Evolutionary conservation across 768 basidiomycete genomes (phyloP).

Genomic region (Lepiota brunneoincarnata): DNA sequence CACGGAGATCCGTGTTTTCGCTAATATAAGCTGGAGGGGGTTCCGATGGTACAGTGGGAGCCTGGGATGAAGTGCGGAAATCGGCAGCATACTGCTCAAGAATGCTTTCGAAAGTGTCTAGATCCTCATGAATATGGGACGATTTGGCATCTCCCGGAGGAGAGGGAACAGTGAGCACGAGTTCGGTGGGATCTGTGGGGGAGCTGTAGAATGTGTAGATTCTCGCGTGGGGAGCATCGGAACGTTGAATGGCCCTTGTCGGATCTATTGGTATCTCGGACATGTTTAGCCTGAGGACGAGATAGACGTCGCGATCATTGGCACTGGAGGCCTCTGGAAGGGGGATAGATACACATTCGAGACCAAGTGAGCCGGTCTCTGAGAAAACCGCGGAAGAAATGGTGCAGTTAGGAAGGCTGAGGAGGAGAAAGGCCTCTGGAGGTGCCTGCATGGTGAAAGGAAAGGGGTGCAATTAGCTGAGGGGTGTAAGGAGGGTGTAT

Average conservation of each 20-base stretch:
- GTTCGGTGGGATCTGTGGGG: slow-evolving; percentile 32
- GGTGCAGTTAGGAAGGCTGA: slow-evolving; percentile 48
- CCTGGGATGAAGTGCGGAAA: slow-evolving; percentile 22
- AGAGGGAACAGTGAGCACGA: slow-evolving; percentile 33
- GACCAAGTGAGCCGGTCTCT: slow-evolving; percentile 44
- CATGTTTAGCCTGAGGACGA: slow-evolving; percentile 55
- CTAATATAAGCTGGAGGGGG: slow-evolving; percentile 14
- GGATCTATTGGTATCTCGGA: slow-evolving; percentile 66
- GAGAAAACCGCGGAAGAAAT: slow-evolving; percentile 29
- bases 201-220: slow-evolving; percentile 44
- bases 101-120: slow-evolving; percentile 65
- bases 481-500: not conserved
- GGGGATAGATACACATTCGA: slow-evolving; percentile 62
- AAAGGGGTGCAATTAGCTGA: not conserved
- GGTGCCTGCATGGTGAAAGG: slow-evolving; percentile 3
- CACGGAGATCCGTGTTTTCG: slow-evolving; percentile 39
- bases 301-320: slow-evolving; percentile 56
- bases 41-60: slow-evolving; percentile 10
- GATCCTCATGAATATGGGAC: slow-evolving; percentile 43
- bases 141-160: slow-evolving; percentile 25
- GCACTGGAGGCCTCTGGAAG: slow-evolving; percentile 27
- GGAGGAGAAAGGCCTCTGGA: slow-evolving; percentile 54
- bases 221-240: slow-evolving; percentile 31
- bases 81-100: slow-evolving; percentile 59
- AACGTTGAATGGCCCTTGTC: slow-evolving; percentile 39